Conservation (phyloP, 1,139 yeast genomes). For the Debaryomyces udenii region DNA sequence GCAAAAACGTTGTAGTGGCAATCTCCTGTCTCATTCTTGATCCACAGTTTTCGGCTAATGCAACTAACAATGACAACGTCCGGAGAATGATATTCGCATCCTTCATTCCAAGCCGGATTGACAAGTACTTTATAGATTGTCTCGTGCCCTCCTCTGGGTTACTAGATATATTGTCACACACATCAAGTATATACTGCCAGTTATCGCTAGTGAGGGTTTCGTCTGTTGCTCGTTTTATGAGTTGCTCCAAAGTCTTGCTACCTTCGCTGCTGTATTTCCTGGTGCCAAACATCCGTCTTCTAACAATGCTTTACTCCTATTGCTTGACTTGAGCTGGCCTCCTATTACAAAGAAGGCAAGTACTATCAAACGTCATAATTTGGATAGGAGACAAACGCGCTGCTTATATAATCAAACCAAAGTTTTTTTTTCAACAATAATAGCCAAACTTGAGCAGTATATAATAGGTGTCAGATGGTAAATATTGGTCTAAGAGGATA, state of each 20-base stretch:
- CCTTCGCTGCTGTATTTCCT: constrained; percentile 1
- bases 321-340: too few relatives aligned
- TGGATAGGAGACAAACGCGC: too few relatives aligned
- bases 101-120: constrained; percentile 54
- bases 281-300: constrained; percentile 12
- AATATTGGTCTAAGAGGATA: too few relatives aligned
- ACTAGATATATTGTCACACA: constrained; percentile 75
- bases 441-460: too few relatives aligned
- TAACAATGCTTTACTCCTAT: too few relatives aligned
- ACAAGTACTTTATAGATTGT: constrained; percentile 54
- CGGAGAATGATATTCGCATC: constrained; percentile 85
- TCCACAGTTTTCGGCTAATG: constrained; percentile 93
- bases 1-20: constrained; percentile 69
- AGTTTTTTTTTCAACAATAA: too few relatives aligned
- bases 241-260: constrained; percentile 18
- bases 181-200: constrained; percentile 82
- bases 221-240: constrained; percentile 73
- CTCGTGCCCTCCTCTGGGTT: constrained; percentile 68
- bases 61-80: constrained; percentile 67
- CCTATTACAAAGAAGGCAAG: constrained; percentile 2
- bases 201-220: constrained; percentile 80
- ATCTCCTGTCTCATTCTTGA: constrained; percentile 81
- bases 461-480: too few relatives aligned
- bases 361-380: too few relatives aligned
- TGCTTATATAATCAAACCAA: too few relatives aligned